Conservation (phyloP, 805 yeast species). For the Ascoidea rubescens region DNA sequence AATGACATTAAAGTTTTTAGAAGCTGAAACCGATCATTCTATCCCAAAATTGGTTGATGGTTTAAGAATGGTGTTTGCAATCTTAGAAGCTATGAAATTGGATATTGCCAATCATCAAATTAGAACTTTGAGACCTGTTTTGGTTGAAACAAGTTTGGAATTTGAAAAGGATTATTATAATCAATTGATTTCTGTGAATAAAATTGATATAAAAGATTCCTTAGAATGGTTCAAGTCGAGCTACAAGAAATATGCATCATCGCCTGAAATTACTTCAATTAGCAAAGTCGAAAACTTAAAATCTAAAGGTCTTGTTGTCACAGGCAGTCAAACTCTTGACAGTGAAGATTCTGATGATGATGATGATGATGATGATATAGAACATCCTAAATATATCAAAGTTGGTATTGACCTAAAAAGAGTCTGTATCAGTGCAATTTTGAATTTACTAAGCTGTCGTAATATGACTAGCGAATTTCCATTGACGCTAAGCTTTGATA, state of each 20-base stretch:
- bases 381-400: no score
- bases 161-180: constrained; percentile 73
- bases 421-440: constrained; percentile 35
- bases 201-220: constrained; percentile 45
- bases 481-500: constrained; percentile 71
- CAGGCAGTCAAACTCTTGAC: no score
- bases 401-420: constrained; percentile 17
- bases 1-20: constrained; percentile 38
- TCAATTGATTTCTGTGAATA: constrained; percentile 29
- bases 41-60: constrained; percentile 53
- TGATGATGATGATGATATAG: no score
- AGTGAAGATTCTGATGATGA: no score
- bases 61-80: constrained; percentile 60
- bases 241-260: constrained; percentile 15
- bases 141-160: constrained; percentile 76
- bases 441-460: constrained; percentile 59
- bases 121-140: constrained; percentile 66
- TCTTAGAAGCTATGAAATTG: constrained; percentile 86
- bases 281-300: no score
- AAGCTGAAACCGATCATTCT: constrained; percentile 28
- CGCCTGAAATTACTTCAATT: constrained; percentile 10
- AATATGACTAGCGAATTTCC: constrained; percentile 78
- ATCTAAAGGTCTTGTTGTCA: no score
- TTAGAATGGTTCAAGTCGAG: constrained; percentile 45
- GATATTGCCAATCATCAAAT: constrained; percentile 95